A percentile compares a stretch with the other conserved stretches of the same genome.
Conservation (phyloP, 1,284 basidiomycete genomes). For the Cryptococcus sp. region DNA sequence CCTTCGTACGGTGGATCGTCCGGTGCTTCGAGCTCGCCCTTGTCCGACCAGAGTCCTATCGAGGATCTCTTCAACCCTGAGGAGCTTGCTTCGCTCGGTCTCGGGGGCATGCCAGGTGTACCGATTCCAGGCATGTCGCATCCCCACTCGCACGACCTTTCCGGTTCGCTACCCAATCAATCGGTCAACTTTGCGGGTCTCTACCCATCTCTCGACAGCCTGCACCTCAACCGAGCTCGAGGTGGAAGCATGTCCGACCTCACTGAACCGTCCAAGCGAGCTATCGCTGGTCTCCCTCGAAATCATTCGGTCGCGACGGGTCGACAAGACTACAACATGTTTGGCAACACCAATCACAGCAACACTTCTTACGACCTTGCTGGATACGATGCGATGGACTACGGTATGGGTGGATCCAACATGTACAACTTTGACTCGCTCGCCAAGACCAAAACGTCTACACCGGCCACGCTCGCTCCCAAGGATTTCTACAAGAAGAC, state of each 20-base stretch:
- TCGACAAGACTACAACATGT: conserved; percentile 1
- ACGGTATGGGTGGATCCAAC: neutral
- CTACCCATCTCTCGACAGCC: conserved; percentile 35
- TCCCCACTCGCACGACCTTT: conserved; percentile 5
- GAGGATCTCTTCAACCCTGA: conserved; percentile 46
- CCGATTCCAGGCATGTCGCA: conserved; percentile 11
- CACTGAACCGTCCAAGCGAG: conserved; percentile 16
- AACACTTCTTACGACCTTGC: neutral
- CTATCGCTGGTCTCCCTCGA: conserved; percentile 25
- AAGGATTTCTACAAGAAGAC: conserved; percentile 44
- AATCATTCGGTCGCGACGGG: conserved; percentile 7
- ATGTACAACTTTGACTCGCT: conserved; percentile 34
- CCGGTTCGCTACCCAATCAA: conserved; percentile 5
- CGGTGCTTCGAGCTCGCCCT: conserved; percentile 32
- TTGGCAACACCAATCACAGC: conserved; percentile 7
- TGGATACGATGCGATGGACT: conserved; percentile 8
- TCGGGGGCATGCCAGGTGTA: conserved; percentile 47
- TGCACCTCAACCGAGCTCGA: conserved; percentile 19
- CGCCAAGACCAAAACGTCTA: conserved; percentile 24
- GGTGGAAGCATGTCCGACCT: conserved; percentile 19
- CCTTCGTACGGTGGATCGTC: conserved; percentile 10
- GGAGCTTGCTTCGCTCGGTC: conserved; percentile 46
- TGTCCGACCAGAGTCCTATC: conserved; percentile 35
- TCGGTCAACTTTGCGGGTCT: conserved; percentile 34
- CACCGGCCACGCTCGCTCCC: conserved; percentile 28